Base-by-base conservation (phyloP, 805 yeast species). In the Wickerhamiella brachini region DNA sequence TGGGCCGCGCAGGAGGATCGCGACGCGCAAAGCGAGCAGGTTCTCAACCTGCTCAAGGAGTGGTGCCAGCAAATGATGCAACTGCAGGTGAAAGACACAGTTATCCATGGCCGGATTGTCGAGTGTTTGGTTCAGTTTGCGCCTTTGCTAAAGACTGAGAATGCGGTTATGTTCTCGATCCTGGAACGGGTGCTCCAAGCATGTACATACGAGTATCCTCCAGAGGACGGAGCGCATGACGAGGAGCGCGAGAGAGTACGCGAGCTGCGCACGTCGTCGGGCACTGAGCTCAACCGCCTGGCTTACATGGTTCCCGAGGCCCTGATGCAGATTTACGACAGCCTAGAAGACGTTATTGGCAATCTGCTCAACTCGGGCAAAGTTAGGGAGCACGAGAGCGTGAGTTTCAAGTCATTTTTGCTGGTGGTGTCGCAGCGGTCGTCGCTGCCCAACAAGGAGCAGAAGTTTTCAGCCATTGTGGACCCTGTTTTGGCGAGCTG, bases 301-400 rank as follows among this genome's bases (percentile, higher is more conserved):
- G 98, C 97, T 1, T 83, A 89, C 65, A 74, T 94, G 64, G 89
- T 93, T 84, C 97, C 98, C 0, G 95, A 85, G 58, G 78, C 95
- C 0, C 72, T 93, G 57, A 84, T 82, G 65, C 79, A 77, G 56
- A 88, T 90, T 12, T 81, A 85, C 57, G 77, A 77, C 39, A 95
- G 90, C 59, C 69, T 93, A 50, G 97, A 94, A 64, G 73, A 72
- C 45, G 97, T 85, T 0, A 81, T 94, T 44, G 78, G 84, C 2
- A 76, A 75, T 45, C 79, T 93, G 34, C 67, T 89, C 55, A 74
- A 78, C 2, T 72, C 82, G 2, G 74, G 77, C 52, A 84, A 85
- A 58, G 76, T 94, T 8, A 82, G 86, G 38, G 88, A 82, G 51
- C 95, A 93, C 61, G 99, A 93, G 66, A 80, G 84, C 47, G 96